phyloP scores from a whole-genome alignment of 768 basidiomycete species.

The Antrodiella citrinella region DNA sequence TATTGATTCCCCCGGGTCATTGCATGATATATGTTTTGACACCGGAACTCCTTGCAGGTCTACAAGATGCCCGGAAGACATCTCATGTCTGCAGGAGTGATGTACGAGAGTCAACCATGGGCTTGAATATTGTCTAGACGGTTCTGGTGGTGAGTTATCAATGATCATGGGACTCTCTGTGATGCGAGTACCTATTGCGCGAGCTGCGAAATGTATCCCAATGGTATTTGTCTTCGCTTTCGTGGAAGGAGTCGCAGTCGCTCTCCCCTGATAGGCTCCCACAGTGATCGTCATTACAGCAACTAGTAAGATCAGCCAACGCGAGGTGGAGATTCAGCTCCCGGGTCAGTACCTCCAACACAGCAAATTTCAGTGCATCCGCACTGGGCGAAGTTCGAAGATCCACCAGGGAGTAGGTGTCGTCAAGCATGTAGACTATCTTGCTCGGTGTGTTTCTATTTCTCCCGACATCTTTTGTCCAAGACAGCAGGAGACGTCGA shows the following conservation, averaged over 20 bases:
- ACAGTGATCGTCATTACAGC: no score
- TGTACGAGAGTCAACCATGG: no score
- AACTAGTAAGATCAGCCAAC: conserved; percentile 28
- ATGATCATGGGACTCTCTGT: conserved; percentile 9
- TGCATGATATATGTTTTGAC: conserved; percentile 15
- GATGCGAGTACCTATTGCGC: conserved; percentile 1
- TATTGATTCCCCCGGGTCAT: conserved; percentile 20
- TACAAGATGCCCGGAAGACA: no score
- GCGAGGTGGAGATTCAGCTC: conserved; percentile 28
- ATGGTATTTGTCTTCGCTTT: conserved; percentile 3
- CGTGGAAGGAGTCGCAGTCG: conserved; percentile 1
- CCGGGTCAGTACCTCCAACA: conserved; percentile 24
- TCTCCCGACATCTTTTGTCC: conserved; percentile 23
- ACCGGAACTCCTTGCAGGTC: no score
- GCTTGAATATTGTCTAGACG: no score
- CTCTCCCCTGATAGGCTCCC: no score
- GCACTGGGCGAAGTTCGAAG: conserved; percentile 17
- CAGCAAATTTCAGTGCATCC: conserved; percentile 26
- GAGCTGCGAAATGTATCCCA: conserved; percentile 8
- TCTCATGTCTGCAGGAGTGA: background rate
- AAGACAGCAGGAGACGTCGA: conserved; percentile 27
- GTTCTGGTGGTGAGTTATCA: background rate
- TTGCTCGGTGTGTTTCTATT: conserved; percentile 14
- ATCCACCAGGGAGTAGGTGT: conserved; percentile 23
- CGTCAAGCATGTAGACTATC: conserved; percentile 26